Percentiles rank a stretch among this genome's conserved stretches.
Conservation (phyloP, 148 eudicot genomes). For the Spergularia marina region DNA sequence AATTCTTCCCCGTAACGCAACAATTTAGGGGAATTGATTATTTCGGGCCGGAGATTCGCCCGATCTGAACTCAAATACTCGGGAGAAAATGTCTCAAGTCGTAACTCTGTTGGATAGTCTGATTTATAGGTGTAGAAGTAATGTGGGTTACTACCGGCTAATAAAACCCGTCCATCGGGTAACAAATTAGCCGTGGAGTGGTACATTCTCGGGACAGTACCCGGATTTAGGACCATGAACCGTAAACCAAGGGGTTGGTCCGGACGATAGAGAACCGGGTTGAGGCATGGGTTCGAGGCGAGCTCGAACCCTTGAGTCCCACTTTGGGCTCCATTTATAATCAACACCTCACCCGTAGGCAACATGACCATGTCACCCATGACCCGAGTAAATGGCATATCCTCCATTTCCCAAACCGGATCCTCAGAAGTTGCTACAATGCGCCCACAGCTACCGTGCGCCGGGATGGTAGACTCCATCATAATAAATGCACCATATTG, state of each 20-base stretch:
- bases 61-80: constrained; percentile 62
- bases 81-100: constrained; percentile 80
- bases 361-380: constrained; percentile 98
- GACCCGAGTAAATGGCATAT: constrained; percentile 74
- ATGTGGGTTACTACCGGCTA: constrained; percentile 94
- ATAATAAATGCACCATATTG: constrained; percentile 62
- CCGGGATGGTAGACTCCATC: constrained; percentile 47
- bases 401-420: constrained; percentile 84
- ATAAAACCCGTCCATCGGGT: constrained; percentile 76
- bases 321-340: constrained; percentile 81
- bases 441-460: constrained; percentile 84
- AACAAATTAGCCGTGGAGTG: constrained; percentile 88
- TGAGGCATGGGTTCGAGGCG: constrained; percentile 60
- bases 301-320: constrained; percentile 81
- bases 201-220: constrained; percentile 71
- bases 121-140: constrained; percentile 48
- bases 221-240: constrained; percentile 68
- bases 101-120: constrained; percentile 65
- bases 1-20: constrained; percentile 48
- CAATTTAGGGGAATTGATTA: constrained; percentile 38
- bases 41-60: constrained; percentile 47
- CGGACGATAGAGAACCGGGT: constrained; percentile 70
- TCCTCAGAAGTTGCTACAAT: constrained; percentile 55
- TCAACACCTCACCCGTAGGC: constrained; percentile 69
- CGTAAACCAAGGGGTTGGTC: constrained; percentile 62